A percentile compares a stretch with the other conserved stretches of the same genome.
phyloP scores from a whole-genome alignment of 345 rosid species.

The Sonneratia alba region DNA sequence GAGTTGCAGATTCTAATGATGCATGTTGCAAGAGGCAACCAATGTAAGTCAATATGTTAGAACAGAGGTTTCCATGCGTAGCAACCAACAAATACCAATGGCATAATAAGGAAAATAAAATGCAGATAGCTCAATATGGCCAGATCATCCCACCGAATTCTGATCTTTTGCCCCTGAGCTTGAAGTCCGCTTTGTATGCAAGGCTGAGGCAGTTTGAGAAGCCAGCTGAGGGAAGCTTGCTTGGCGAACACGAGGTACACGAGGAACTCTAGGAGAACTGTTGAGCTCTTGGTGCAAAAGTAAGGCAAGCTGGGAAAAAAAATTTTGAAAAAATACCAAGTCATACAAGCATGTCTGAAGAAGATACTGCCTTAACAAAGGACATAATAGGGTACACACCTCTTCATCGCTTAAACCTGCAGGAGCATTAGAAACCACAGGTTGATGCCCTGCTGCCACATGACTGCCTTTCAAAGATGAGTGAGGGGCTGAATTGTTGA shows the following conservation, averaged over 20 bases:
- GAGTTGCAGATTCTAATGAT: background rate
- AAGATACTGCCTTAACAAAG: background rate
- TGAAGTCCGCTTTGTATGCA: conserved; percentile 58
- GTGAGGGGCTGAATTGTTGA: conserved; percentile 36
- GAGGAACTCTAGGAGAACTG: conserved; percentile 97
- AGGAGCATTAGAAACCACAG: conserved; percentile 36
- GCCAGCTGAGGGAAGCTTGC: conserved; percentile 72
- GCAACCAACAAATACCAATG: background rate
- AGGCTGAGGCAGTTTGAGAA: conserved; percentile 59
- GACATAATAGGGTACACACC: conserved; percentile 26
- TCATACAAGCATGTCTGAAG: background rate
- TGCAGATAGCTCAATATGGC: background rate
- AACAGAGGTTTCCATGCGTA: background rate
- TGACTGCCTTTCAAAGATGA: conserved; percentile 44
- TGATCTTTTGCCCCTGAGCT: conserved; percentile 74
- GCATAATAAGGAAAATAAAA: conserved; percentile 1
- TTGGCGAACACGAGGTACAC: conserved; percentile 91
- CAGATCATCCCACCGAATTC: conserved; percentile 37
- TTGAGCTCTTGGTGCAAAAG: conserved; percentile 98
- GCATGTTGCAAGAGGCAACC: background rate
- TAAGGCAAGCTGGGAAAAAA: conserved; percentile 69
- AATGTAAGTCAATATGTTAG: background rate
- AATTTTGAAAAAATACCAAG: background rate
- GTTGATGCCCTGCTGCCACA: conserved; percentile 33
- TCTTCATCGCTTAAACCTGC: conserved; percentile 84